phyloP scores from a whole-genome alignment of 306 rosid species.

The Benincasa hispida region DNA sequence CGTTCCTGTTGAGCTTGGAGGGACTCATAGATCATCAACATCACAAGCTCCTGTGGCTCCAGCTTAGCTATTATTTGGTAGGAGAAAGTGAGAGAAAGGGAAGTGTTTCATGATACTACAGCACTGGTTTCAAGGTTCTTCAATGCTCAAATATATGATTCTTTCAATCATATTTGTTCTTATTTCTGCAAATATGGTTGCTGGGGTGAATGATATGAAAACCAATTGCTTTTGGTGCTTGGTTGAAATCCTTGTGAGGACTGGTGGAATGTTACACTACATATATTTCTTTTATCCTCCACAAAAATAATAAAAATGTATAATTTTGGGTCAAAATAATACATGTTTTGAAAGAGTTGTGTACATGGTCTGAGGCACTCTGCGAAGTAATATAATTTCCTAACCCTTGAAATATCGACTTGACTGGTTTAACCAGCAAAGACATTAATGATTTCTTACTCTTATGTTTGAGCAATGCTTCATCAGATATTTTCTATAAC shows the following conservation, averaged over 20 bases:
- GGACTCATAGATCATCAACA: constrained; percentile 42
- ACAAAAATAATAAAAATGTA: not conserved
- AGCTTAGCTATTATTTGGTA: not conserved
- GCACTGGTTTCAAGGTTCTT: not conserved
- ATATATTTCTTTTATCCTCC: not conserved
- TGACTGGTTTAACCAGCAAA: not conserved
- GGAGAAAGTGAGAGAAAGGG: not conserved
- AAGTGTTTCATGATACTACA: not conserved
- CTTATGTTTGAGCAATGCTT: not conserved
- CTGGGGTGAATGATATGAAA: not conserved
- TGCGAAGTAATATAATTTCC: not conserved
- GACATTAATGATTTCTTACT: not conserved
- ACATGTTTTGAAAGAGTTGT: not conserved
- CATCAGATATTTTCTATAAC: not conserved
- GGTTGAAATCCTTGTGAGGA: not conserved
- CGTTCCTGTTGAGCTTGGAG: constrained; percentile 76
- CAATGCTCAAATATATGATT: not conserved
- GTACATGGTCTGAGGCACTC: not conserved
- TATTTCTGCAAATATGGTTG: constrained; percentile 5
- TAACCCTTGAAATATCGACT: not conserved
- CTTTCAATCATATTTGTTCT: constrained; percentile 8
- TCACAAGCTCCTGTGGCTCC: not conserved
- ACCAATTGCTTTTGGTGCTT: not conserved
- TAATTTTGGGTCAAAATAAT: constrained; percentile 1
- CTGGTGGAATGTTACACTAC: not conserved